Percentiles rank a stretch among this genome's conserved stretches.
phyloP scores from a whole-genome alignment of 2,329 filamentous ascomycete genomes.

The Arthrobotrys megalospora region DNA sequence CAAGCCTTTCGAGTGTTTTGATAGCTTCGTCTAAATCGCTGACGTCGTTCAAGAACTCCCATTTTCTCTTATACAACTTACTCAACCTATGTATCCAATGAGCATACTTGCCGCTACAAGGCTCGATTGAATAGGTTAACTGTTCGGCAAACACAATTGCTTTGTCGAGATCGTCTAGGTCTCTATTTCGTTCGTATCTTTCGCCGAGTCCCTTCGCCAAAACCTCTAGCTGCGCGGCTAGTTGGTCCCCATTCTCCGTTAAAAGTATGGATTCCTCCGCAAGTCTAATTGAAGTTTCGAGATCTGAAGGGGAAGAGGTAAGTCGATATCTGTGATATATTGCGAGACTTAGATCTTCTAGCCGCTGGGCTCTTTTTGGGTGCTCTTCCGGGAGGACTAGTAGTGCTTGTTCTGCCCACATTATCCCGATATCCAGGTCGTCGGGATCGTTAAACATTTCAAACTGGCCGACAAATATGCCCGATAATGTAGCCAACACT shows the following conservation, averaged over 20 bases:
- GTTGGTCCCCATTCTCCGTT: neutral
- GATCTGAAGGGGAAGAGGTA: neutral
- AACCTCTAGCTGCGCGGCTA: neutral
- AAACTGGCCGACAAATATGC: neutral
- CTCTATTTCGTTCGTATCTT: neutral
- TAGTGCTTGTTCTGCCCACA: conserved; percentile 20
- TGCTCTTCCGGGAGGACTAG: neutral
- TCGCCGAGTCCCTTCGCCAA: neutral
- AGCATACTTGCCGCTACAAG: neutral
- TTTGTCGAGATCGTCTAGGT: conserved; percentile 23
- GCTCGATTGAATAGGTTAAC: neutral
- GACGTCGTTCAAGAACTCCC: neutral
- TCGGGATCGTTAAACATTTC: neutral
- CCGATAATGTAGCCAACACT: neutral
- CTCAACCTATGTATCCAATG: neutral
- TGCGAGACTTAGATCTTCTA: neutral
- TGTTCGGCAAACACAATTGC: conserved; percentile 3
- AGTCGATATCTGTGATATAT: neutral
- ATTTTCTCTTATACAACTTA: neutral
- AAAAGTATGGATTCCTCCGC: conserved; percentile 8
- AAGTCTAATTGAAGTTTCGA: conserved; percentile 10
- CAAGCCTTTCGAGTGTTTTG: neutral
- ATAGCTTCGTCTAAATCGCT: conserved; percentile 10
- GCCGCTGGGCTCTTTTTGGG: neutral
- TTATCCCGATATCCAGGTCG: neutral